Evolutionary conservation across 1,284 basidiomycete species (phyloP).

Genomic region (Peniophora sp.): DNA sequence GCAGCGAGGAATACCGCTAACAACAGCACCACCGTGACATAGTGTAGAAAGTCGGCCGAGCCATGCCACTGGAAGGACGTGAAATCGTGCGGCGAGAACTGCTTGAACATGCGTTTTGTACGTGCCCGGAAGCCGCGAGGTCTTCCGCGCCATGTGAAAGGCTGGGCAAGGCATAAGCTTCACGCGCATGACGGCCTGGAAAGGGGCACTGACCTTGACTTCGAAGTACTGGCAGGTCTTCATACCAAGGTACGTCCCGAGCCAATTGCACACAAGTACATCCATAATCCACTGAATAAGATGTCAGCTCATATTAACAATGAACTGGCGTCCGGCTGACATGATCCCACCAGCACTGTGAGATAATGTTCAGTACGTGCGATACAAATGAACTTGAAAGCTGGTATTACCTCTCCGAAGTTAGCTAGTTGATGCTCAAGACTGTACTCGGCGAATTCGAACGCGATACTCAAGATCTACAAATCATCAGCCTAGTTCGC

Average conservation of each 20-base stretch:
- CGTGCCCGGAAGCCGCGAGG: conserved; percentile 69
- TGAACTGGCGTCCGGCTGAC: conserved; percentile 34
- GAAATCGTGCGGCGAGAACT: conserved; percentile 81
- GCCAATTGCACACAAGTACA: conserved; percentile 80
- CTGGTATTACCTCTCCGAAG: conserved; percentile 65
- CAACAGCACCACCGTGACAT: conserved; percentile 64
- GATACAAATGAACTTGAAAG: conserved; percentile 9
- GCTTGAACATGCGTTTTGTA: conserved; percentile 67
- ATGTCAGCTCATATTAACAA: conserved; percentile 5
- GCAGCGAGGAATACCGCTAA: conserved; percentile 75
- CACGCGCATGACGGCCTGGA: not conserved
- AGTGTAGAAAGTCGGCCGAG: conserved; percentile 68
- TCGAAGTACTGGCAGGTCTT: conserved; percentile 79
- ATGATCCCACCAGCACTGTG: conserved; percentile 84
- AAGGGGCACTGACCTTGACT: conserved; percentile 55
- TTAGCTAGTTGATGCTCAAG: conserved; percentile 77
- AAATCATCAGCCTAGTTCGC: conserved; percentile 2
- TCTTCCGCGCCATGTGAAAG: conserved; percentile 80
- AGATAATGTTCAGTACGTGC: conserved; percentile 11
- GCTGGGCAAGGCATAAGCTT: conserved; percentile 30
- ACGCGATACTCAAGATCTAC: conserved; percentile 77
- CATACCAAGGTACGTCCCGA: conserved; percentile 81
- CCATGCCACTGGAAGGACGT: conserved; percentile 84
- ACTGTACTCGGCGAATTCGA: conserved; percentile 80
- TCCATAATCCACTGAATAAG: conserved; percentile 68